Evolutionary conservation across 2,329 filamentous ascomycete genomes (phyloP), one percentile per base, ranked within the genome.

Genomic region (Sclerotinia nivalis): DNA sequence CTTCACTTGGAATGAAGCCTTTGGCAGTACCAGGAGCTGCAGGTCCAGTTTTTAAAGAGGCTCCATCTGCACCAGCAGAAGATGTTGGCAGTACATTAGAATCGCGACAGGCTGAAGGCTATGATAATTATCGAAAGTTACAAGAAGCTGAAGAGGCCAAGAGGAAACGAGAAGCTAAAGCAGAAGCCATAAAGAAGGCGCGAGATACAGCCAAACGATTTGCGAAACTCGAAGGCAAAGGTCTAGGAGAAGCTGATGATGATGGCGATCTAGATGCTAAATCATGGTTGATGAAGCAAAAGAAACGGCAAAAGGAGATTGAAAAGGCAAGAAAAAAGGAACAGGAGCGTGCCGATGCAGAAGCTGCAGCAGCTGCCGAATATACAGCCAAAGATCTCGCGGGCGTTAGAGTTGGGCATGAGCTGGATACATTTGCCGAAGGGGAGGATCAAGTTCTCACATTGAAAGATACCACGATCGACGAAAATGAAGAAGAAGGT

Each of bases 271-370:
- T 91, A 37, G 93, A 97, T 79, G 92, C 95, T 20, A 92, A 92
- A 79, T 85, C 91, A 1, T 99, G 96, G 96, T 80, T 99, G 71
- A 88, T 91, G 75, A 90, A 90, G 71, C 91, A 95, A 80, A 98
- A 97, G 85, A 98, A 97, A 83, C 87, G 94, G 66, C 93, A 97
- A 80, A 97, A 93, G 85, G 92, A 94, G 81, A 94, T 98, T 52
- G 91, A 90, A 59, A 90, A 92, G 75, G 89, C 90, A 43, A 87
- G 91, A 74, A 88, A 88, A 77, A 77, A 84, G 67, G 92, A 93
- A 71, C 88, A 92, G 77, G 93, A 97, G 79, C 82, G 93, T 59
- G 92, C 89, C 13, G 92, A 93, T 71, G 89, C 91, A 6, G 91
- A 94, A 78, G 87, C 87, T 13, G 86, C 83, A 5, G 89, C 89